Conservation (phyloP, 1,284 basidiomycete genomes). For the Apiotrichum mycotoxinovorans region DNA sequence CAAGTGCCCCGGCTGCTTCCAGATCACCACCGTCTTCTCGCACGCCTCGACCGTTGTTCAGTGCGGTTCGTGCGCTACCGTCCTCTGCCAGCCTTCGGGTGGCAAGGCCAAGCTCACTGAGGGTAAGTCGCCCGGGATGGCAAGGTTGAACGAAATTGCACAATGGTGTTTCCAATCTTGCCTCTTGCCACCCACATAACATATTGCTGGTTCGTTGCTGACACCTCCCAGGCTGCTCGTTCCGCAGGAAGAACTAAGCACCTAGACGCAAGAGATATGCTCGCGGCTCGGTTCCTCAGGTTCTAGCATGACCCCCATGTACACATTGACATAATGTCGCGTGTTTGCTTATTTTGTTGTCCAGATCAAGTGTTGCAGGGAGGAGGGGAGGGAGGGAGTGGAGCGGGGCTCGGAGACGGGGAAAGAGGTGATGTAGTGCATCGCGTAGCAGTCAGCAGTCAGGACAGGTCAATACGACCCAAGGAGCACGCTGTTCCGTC, state of each 20-base stretch:
- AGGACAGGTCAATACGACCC: too few species aligned
- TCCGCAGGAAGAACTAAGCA: slow-evolving; percentile 51
- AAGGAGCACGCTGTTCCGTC: too few species aligned
- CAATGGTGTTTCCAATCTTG: background rate
- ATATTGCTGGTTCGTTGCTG: background rate
- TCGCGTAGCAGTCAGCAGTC: too few species aligned
- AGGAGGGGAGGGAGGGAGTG: too few species aligned
- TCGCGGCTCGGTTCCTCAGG: slow-evolving; percentile 19
- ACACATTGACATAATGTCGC: slow-evolving; percentile 22
- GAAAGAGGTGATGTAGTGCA: too few species aligned
- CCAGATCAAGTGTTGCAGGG: too few species aligned
- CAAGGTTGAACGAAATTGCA: background rate
- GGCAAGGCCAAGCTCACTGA: slow-evolving; percentile 98
- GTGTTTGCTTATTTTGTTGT: background rate
- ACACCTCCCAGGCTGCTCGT: slow-evolving; percentile 50
- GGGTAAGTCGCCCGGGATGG: slow-evolving; percentile 61
- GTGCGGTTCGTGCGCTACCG: slow-evolving; percentile 88
- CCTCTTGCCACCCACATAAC: background rate
- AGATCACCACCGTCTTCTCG: slow-evolving; percentile 54
- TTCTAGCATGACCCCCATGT: slow-evolving; percentile 27
- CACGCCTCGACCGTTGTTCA: slow-evolving; percentile 54
- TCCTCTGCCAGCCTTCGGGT: slow-evolving; percentile 97
- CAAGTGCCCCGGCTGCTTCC: slow-evolving; percentile 85
- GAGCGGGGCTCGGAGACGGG: too few species aligned
- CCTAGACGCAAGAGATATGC: slow-evolving; percentile 19